A percentile compares a stretch with the other conserved stretches of the same genome.
Conservation (phyloP, 805 yeast species). For the Yueomyces sinensis region DNA sequence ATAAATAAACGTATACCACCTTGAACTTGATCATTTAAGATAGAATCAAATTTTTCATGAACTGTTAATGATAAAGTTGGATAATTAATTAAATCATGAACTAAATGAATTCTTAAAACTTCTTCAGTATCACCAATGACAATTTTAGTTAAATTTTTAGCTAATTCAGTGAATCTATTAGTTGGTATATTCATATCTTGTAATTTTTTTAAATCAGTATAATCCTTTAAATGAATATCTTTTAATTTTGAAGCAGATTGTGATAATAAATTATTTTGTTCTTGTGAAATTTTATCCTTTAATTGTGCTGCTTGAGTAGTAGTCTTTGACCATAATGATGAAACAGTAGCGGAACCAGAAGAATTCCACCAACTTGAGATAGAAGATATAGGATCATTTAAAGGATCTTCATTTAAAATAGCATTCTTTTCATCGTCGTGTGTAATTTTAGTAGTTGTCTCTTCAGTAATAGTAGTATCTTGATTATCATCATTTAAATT, state of each 20-base stretch:
- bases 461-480: conserved; percentile 7
- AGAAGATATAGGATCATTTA: conserved; percentile 49
- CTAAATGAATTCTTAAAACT: conserved; percentile 44
- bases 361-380: conserved; percentile 65
- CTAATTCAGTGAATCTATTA: conserved; percentile 18
- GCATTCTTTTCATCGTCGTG: conserved; percentile 7
- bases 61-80: conserved; percentile 28
- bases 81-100: conserved; percentile 54
- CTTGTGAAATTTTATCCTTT: conserved; percentile 24
- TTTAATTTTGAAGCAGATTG: background rate
- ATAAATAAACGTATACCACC: conserved; percentile 58
- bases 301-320: conserved; percentile 32
- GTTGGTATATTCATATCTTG: conserved; percentile 9
- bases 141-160: conserved; percentile 21
- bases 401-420: conserved; percentile 9
- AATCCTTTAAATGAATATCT: background rate
- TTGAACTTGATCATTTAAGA: conserved; percentile 58
- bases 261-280: conserved; percentile 11
- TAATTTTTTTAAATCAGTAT: conserved; percentile 8
- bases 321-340: conserved; percentile 54
- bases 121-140: conserved; percentile 34
- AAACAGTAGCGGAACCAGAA: conserved; percentile 53
- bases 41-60: conserved; percentile 42
- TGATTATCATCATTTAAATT: conserved; percentile 2
- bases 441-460: conserved; percentile 9